Base-by-base conservation (phyloP, 768 basidiomycete genomes). In the Leccinum broughii region DNA sequence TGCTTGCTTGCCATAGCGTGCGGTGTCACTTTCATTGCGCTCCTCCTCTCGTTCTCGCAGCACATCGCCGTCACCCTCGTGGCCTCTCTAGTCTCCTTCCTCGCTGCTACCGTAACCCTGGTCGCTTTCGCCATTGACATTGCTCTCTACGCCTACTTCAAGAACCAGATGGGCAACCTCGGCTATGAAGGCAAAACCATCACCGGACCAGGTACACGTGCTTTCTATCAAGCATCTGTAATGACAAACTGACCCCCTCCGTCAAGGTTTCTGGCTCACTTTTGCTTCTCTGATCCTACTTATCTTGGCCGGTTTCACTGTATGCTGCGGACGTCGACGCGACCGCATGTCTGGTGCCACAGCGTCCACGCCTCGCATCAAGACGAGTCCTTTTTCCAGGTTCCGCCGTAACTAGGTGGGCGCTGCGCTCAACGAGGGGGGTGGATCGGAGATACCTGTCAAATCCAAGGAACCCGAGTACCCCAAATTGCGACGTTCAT, bases 41-140 rank as follows among this genome's bases (percentile, higher is more conserved):
- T 90, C 64, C 69, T 84, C 51, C 73, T 87, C 59, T 83, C 85
- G 3, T 76, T 91, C 55, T 88, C 86, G 24, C 79, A 81, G 39
- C 84, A 87, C 65, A 71, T 83, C 56, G 76, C 77, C 8, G 44
- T 77, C 22, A 76, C 72, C 14, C 74, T 84, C 22, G 34, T 83
- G 51, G 73, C 83, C 1, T 78, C 81, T 15, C 69, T 84, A 53
- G 55, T 75, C 3, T 80, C 90, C 13, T 89, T 90, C 81, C 77
- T 92, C 56, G 89, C 88, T 8, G 86, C 88, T 1, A 61, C 81
- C 22, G 69, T 93, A 49, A 83, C 89, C 3, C 75, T 92, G 57
- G 83, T 92, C 62, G 85, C 89, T 1, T 90, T 93, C 68, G 82
- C 83, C 46, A 84, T 89, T 70, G 90, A 93, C 71, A 87, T 92